Evolutionary conservation across 257 asterid species (phyloP).

Genomic region (Przewalskia tangutica): DNA sequence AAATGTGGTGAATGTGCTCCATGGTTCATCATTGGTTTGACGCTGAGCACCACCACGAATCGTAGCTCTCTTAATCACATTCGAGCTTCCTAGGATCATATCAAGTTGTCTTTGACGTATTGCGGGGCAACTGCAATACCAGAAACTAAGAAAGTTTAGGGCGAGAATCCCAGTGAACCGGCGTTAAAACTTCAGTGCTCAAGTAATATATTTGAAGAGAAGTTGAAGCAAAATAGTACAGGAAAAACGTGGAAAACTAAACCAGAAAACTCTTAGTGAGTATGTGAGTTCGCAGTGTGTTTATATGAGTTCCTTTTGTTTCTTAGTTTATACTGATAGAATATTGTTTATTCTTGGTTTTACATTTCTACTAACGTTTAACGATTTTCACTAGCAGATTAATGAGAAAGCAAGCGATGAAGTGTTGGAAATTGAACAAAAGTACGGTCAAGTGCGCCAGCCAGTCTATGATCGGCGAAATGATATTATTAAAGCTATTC

Average conservation of each 20-base stretch:
- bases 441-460: slow-evolving; percentile 71
- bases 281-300: no score
- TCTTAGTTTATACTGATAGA: not conserved
- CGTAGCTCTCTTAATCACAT: no score
- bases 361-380: not conserved
- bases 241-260: no score
- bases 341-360: not conserved
- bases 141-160: not conserved
- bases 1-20: no score
- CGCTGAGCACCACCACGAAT: no score
- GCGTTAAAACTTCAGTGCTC: no score
- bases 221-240: no score
- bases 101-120: not conserved
- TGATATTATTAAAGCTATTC: slow-evolving; percentile 61
- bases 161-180: not conserved
- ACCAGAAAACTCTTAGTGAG: no score
- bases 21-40: no score
- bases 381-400: slow-evolving; percentile 39
- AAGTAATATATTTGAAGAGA: no score
- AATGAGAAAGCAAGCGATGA: slow-evolving; percentile 93
- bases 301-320: not conserved
- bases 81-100: no score
- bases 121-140: not conserved
- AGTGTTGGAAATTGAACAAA: slow-evolving; percentile 84
- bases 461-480: slow-evolving; percentile 82